Evolutionary conservation across 371 early-diverging fungal species (phyloP).

Genomic region (Apophysomyces trapeziformis): DNA sequence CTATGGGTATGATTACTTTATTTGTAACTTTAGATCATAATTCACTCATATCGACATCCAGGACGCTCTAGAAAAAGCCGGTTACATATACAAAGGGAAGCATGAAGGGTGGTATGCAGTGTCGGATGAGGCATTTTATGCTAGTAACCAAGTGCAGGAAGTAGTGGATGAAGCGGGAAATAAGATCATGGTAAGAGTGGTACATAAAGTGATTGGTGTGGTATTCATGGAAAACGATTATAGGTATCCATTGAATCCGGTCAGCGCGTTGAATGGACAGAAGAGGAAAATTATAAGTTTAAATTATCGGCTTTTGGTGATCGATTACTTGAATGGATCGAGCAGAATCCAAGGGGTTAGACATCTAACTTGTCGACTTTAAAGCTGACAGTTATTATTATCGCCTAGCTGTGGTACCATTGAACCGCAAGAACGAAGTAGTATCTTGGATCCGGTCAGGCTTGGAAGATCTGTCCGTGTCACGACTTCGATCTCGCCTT

Average conservation of each 20-base stretch:
- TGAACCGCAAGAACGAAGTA: constrained; percentile 65
- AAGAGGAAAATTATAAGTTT: constrained; percentile 95
- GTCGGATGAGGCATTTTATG: constrained; percentile 94
- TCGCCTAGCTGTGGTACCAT: constrained; percentile 68
- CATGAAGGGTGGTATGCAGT: constrained; percentile 97
- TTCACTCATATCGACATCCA: constrained; percentile 14
- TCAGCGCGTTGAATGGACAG: constrained; percentile 85
- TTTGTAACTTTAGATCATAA: neutral
- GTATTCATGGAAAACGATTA: neutral
- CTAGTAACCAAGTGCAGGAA: constrained; percentile 75
- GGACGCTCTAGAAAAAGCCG: constrained; percentile 68
- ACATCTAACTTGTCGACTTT: neutral
- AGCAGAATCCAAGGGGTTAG: constrained; percentile 47
- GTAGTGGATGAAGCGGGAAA: constrained; percentile 62
- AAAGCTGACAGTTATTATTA: neutral
- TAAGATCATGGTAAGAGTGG: constrained; percentile 43
- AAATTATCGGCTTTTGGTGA: constrained; percentile 68
- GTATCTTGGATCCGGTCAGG: constrained; percentile 56
- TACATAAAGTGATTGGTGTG: neutral
- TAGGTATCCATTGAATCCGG: constrained; percentile 83
- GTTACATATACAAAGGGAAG: constrained; percentile 88
- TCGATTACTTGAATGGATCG: constrained; percentile 71
- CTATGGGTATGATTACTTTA: constrained; percentile 69
- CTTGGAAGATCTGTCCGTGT: constrained; percentile 83
- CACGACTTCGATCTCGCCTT: constrained; percentile 78